Percentiles rank a stretch among this genome's conserved stretches.
Evolutionary conservation across 176 grass and related monocot species (phyloP).

Genomic region (Triticum monococcum): DNA sequence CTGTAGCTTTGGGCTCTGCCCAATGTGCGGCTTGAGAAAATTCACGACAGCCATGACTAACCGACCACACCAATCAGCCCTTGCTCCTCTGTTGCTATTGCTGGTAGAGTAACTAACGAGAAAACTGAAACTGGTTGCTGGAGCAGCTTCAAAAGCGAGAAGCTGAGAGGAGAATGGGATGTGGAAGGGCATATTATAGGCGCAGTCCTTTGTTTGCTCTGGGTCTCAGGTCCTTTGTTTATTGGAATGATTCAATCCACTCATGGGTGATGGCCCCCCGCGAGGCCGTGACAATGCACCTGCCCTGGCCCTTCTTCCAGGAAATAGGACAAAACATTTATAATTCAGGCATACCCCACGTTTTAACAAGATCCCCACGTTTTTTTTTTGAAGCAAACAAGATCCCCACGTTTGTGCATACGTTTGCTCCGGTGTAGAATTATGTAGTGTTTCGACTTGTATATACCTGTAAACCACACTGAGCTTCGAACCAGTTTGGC

Average conservation of each 20-base stretch:
- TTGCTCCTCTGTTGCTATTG: background rate
- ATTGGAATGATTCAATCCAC: background rate
- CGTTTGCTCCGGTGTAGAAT: background rate
- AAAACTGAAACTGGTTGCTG: background rate
- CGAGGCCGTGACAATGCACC: background rate
- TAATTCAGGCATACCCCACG: background rate
- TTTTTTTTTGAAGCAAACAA: no score
- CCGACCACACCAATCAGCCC: conserved; percentile 23
- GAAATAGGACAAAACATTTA: background rate
- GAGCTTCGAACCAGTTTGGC: background rate
- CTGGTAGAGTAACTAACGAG: background rate
- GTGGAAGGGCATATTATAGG: conserved; percentile 26
- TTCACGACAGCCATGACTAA: conserved; percentile 28
- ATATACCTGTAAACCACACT: background rate
- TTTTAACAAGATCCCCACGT: background rate
- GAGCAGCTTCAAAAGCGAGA: conserved; percentile 46
- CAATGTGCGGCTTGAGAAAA: conserved; percentile 18
- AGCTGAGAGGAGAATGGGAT: conserved; percentile 12
- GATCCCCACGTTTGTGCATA: background rate
- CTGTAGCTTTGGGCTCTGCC: conserved; percentile 25
- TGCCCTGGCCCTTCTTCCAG: background rate
- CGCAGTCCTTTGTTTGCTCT: background rate
- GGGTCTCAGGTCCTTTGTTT: background rate
- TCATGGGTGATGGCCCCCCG: background rate
- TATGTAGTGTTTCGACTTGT: background rate